Base-by-base conservation (phyloP, 768 basidiomycete species). In the Boletus speciosus region DNA sequence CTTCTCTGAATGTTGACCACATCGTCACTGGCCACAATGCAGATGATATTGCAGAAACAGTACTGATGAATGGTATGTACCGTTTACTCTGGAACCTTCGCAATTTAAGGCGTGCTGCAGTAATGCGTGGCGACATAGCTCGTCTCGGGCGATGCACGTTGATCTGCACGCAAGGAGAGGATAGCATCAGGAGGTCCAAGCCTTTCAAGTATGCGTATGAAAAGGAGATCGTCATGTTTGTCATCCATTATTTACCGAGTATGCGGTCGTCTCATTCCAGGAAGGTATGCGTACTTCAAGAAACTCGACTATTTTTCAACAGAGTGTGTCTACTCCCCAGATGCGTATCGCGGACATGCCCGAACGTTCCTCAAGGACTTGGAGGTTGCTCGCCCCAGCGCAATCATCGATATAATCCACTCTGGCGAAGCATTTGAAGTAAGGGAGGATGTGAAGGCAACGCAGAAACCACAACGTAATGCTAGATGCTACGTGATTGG, bases 131-230 rank as follows among this genome's bases (percentile, higher is more conserved):
- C 7, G 97, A 99, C 71, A 93, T 98, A 45, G 92, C 95, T 15
- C 82, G 97, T 37, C 79, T 99, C 12, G 91, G 92, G 4, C 81
- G 97, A 48, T 98, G 97, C 71, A 98, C 96, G 1, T 78, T 85
- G 37, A 95, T 99, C 56, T 96, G 93, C 54, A 99, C 97, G 0
- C 86, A 93, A 68, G 93, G 93, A 38, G 96, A 97, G 68, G 93
- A 97, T 64, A 95, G 93, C 1, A 98, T 98, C 69, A 92, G 86
- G 69, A 82, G 97, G 52, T 94, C 91, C 46, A 99, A 99, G 73
- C 97, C 97, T n/a, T 98, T 99, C 80, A 98, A 98, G 69, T 99
- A 98, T 66, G 88, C 93, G 0, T 98, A 98, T 64, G 97, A 99
- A 76, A 99, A 99, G 73, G 97, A 99, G 74, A 98, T 99, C 32